Evolutionary conservation across 306 rosid genomes (phyloP).

Genomic region (Ochetophila trinervis): DNA sequence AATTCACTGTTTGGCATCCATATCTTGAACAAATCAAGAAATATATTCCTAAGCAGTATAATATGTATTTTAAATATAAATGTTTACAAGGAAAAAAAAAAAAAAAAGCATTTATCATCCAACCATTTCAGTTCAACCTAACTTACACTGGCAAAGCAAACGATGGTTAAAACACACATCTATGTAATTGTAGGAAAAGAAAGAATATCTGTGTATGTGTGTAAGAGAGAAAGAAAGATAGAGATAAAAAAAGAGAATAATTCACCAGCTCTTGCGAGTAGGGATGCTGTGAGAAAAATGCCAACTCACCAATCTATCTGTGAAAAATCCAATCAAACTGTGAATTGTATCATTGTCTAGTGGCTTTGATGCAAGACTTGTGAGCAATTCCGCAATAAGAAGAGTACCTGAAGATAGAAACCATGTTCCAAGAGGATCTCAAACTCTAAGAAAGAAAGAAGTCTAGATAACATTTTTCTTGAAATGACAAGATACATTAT

Average conservation of each 20-base stretch:
- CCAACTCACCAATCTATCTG: constrained; percentile 81
- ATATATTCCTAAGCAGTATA: too few relatives aligned
- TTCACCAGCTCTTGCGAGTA: background rate
- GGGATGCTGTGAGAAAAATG: constrained; percentile 19
- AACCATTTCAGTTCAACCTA: too few relatives aligned
- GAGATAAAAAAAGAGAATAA: background rate
- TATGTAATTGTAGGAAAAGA: background rate
- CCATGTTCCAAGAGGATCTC: constrained; percentile 23
- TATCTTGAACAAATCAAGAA: too few relatives aligned
- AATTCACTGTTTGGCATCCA: too few relatives aligned
- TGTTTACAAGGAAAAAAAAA: too few relatives aligned
- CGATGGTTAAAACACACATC: background rate
- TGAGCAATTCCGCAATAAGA: constrained; percentile 83
- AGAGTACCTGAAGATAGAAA: constrained; percentile 57
- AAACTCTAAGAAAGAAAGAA: constrained; percentile 3
- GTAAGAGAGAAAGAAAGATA: background rate
- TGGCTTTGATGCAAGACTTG: constrained; percentile 54
- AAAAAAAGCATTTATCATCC: too few relatives aligned
- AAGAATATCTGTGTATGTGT: too few relatives aligned
- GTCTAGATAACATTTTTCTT: background rate
- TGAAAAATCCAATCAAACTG: constrained; percentile 76
- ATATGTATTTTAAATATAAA: too few relatives aligned
- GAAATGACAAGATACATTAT: background rate
- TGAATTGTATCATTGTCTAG: constrained; percentile 56
- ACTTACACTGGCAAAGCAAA: too few relatives aligned